Evolutionary conservation across 129 eudicot genomes (phyloP).

Genomic region (Helianthus tuberosus): DNA sequence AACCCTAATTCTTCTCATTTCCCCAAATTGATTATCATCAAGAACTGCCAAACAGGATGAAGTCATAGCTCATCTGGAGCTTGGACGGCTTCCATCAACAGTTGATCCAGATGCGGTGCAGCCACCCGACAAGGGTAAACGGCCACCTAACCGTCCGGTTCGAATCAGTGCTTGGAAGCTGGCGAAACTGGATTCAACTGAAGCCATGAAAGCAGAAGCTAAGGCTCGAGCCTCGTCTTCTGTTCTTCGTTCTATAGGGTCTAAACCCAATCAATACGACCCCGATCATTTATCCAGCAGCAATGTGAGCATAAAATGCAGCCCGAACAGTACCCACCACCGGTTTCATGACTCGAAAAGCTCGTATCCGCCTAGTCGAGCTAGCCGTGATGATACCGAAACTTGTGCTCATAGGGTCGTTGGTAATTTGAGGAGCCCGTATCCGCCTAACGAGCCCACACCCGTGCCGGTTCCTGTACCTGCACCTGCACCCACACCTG

Average conservation of each 20-base stretch:
- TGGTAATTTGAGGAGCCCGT: conserved; percentile 82
- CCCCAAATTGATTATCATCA: too few species aligned
- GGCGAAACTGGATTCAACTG: conserved; percentile 74
- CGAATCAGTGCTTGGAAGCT: conserved; percentile 92
- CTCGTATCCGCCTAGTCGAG: conserved; percentile 86
- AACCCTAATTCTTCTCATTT: too few species aligned
- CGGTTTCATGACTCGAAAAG: conserved; percentile 59
- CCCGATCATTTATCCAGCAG: conserved; percentile 55
- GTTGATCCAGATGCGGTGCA: conserved; percentile 75
- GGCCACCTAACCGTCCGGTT: conserved; percentile 56
- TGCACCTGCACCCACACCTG: background rate
- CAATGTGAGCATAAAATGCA: conserved; percentile 69
- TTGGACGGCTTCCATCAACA: conserved; percentile 81
- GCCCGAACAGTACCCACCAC: conserved; percentile 57
- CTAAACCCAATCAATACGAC: conserved; percentile 55
- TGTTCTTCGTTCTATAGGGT: conserved; percentile 65
- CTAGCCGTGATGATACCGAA: conserved; percentile 77
- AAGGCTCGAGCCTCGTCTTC: conserved; percentile 86
- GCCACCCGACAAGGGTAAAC: conserved; percentile 62
- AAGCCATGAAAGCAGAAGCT: conserved; percentile 83
- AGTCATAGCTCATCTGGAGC: conserved; percentile 79
- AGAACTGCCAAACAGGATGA: conserved; percentile 55
- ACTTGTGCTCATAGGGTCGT: conserved; percentile 55
- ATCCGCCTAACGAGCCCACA: background rate
- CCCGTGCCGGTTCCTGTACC: background rate